Evolutionary conservation across 805 yeast genomes (phyloP).

Genomic region (Yamadazyma tumulicola): DNA sequence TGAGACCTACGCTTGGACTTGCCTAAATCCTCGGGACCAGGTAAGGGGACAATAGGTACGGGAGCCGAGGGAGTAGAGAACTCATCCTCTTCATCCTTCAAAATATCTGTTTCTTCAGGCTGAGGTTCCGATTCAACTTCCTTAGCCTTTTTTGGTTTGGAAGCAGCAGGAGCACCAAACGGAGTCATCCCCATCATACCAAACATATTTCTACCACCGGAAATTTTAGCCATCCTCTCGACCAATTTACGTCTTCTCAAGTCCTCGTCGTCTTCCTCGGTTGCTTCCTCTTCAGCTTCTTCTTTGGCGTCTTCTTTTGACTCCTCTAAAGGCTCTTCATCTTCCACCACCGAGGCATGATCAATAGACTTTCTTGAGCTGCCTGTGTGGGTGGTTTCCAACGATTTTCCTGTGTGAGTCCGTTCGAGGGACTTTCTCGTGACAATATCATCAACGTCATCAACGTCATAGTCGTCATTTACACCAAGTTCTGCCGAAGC

Average conservation of each 20-base stretch:
- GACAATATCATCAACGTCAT: slow-evolving; percentile 19
- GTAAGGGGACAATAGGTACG: slow-evolving; percentile 13
- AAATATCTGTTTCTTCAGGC: slow-evolving; percentile 18
- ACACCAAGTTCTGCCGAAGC: slow-evolving; percentile 26
- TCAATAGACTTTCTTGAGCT: slow-evolving; percentile 16
- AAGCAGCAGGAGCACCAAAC: slow-evolving; percentile 23
- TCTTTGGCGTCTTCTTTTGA: slow-evolving; percentile 21
- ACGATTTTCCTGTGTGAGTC: slow-evolving; percentile 11
- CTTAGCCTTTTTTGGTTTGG: slow-evolving; percentile 12
- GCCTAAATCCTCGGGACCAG: slow-evolving; percentile 25
- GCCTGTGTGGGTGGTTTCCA: too few species aligned
- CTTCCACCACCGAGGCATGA: background rate
- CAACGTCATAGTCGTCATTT: slow-evolving; percentile 8
- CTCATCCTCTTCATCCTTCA: slow-evolving; percentile 18
- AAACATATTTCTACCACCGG: slow-evolving; percentile 80
- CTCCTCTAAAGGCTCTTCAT: slow-evolving; percentile 8
- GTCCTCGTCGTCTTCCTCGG: slow-evolving; percentile 73
- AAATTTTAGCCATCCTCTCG: slow-evolving; percentile 93
- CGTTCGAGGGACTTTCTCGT: slow-evolving; percentile 4
- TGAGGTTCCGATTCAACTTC: slow-evolving; percentile 5
- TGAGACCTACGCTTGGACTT: too few species aligned
- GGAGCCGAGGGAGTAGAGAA: slow-evolving; percentile 5
- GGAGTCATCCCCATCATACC: slow-evolving; percentile 63
- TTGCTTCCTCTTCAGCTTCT: slow-evolving; percentile 44
- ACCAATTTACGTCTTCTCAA: slow-evolving; percentile 71